These are phyloP conservation scores for Porcisia hertigi DNA, from an alignment of 208 protist species.

Conservation along the genomic window DNA sequence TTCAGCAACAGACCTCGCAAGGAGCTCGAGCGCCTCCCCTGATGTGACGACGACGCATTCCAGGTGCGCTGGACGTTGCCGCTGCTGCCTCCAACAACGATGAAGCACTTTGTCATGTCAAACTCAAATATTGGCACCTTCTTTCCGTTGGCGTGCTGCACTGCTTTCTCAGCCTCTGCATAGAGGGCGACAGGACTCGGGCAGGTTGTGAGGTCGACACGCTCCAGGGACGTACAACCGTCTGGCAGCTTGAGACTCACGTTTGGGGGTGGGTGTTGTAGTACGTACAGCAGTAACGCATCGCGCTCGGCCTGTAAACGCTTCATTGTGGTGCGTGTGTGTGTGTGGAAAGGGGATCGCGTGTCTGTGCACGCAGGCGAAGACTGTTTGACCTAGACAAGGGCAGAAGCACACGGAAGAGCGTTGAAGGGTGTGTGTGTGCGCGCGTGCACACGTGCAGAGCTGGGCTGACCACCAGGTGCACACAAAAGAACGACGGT, in stretches of 20 bases:
- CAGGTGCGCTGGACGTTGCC: conserved; percentile 21
- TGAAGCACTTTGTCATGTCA: conserved; percentile 22
- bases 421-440: not conserved
- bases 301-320: conserved; percentile 38
- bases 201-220: conserved; percentile 40
- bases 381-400: not conserved
- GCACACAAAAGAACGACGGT: conserved; percentile 6
- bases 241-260: conserved; percentile 44
- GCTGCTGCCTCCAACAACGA: conserved; percentile 25
- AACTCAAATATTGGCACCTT: conserved; percentile 23
- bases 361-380: not conserved
- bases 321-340: conserved; percentile 13
- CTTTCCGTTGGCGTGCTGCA: conserved; percentile 9
- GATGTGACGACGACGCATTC: not conserved
- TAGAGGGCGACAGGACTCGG: conserved; percentile 41
- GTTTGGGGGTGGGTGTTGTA: conserved; percentile 54
- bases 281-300: conserved; percentile 52
- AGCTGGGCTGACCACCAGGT: not conserved
- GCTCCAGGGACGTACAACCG: conserved; percentile 21
- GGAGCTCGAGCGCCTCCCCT: conserved; percentile 3
- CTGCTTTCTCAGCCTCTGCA: conserved; percentile 28
- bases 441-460: not conserved
- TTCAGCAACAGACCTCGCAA: not conserved
- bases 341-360: not conserved
- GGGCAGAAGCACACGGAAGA: too few species aligned